Base-by-base conservation (phyloP, 768 basidiomycete genomes). In the Hypholoma sublateritium region DNA sequence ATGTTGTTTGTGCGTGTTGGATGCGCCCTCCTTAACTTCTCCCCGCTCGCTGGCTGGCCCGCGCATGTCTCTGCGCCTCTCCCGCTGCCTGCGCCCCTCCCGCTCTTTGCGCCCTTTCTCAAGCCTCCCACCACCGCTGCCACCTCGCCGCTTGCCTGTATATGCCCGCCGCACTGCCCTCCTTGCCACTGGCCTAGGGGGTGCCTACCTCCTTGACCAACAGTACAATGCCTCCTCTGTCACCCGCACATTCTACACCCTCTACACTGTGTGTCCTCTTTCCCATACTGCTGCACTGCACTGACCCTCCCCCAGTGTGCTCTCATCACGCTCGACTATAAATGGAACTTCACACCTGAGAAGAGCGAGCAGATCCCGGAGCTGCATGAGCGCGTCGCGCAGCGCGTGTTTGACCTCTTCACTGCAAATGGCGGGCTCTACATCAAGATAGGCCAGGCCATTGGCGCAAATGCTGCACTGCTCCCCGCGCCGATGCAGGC, bases 371-470 rank as follows among this genome's bases (percentile, higher is more conserved):
- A 77, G 50, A 95, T 96, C 65, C 89, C 91, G 5, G 79, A 84
- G 24, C 74, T 98, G 2, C 95, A 98, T 60, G 83, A 91, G 61
- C 84, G 95, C 43, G 91, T 95, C 9, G 94, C 93, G 0, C 77
- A 86, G 17, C 77, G 93, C 52, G 76, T 98, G 57, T 87, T 84
- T 59, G 74, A 87, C 66, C 78, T 97, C 45, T 83, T 94, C 64
- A 87, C 84, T 0, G 82, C 83, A 39, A 96, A 96, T 70, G 90
- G 91, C 8, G 91, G 91, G 5, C 74, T 94, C 2, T 94, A 92
- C 68, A 89, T 93, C 64, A 93, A 94, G 69, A 87, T 93, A 44
- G 91, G 89, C 4, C 91, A 92, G 70, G 85, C 86, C 4, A 85
- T 93, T 58, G 93, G 88, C 6, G 88, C 91, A 11, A 95, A 95